Evolutionary conservation across 331 rosid genomes (phyloP).

Genomic region (Quercus tomentella): DNA sequence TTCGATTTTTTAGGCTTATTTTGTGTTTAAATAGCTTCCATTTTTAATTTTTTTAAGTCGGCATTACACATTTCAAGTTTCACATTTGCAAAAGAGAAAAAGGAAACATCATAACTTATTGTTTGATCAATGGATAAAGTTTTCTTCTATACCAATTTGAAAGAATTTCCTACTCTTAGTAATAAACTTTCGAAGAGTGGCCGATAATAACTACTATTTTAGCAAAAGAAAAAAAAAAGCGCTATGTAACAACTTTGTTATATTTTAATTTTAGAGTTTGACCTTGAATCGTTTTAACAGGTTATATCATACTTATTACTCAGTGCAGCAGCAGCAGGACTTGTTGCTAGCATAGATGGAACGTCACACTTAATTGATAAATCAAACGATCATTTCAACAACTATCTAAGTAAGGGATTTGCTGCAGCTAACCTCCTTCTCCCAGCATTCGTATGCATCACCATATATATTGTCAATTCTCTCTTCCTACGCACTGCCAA

Average conservation of each 20-base stretch:
- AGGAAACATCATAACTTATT: no score
- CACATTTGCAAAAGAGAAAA: no score
- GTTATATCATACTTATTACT: conserved; percentile 47
- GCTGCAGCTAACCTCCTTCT: conserved; percentile 54
- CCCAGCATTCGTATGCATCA: conserved; percentile 43
- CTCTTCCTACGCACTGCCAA: conserved; percentile 50
- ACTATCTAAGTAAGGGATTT: conserved; percentile 27
- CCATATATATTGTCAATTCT: conserved; percentile 34
- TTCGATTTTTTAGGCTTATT: neutral
- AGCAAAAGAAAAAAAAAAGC: no score
- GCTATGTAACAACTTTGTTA: no score
- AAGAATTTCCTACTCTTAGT: no score
- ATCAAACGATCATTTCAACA: neutral
- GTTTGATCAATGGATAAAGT: no score
- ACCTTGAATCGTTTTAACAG: conserved; percentile 5
- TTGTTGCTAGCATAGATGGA: conserved; percentile 37
- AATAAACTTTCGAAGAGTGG: no score
- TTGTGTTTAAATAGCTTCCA: neutral
- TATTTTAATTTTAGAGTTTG: neutral
- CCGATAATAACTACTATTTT: no score
- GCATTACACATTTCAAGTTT: no score
- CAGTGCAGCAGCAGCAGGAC: conserved; percentile 63
- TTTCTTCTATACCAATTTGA: no score
- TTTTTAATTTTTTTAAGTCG: no score
- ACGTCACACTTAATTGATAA: neutral